These are phyloP conservation scores for Erucastrum elatum DNA, from an alignment of 345 rosid genomes.

Conservation along the genomic window DNA sequence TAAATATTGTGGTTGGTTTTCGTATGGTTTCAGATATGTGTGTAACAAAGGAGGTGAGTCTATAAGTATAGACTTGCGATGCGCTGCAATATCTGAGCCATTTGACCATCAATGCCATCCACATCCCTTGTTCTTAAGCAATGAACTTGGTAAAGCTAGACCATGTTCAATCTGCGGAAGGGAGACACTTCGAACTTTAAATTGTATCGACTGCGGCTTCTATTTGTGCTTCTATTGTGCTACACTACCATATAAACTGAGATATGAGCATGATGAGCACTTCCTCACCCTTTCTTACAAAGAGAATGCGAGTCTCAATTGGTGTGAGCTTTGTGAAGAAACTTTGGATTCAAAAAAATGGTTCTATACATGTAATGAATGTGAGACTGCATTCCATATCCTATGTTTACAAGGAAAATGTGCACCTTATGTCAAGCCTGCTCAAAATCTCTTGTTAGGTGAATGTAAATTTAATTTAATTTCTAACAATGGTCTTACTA, in stretches of 20 bases:
- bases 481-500: background rate
- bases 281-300: background rate
- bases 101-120: background rate
- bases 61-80: background rate
- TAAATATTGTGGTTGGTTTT: background rate
- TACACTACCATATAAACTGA: background rate
- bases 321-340: background rate
- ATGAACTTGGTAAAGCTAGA: background rate
- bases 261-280: background rate
- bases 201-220: background rate
- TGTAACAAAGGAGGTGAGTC: background rate
- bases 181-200: background rate
- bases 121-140: background rate
- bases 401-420: background rate
- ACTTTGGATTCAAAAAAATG: background rate
- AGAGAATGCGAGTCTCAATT: background rate
- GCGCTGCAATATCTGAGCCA: background rate
- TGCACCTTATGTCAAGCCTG: background rate
- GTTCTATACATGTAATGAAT: background rate
- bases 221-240: background rate
- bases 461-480: background rate
- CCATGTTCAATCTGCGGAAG: background rate
- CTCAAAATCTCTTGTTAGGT: background rate
- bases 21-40: background rate
- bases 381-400: background rate